Evolutionary conservation across 805 yeast species (phyloP).

Genomic region (Monosporozyma aerobia): DNA sequence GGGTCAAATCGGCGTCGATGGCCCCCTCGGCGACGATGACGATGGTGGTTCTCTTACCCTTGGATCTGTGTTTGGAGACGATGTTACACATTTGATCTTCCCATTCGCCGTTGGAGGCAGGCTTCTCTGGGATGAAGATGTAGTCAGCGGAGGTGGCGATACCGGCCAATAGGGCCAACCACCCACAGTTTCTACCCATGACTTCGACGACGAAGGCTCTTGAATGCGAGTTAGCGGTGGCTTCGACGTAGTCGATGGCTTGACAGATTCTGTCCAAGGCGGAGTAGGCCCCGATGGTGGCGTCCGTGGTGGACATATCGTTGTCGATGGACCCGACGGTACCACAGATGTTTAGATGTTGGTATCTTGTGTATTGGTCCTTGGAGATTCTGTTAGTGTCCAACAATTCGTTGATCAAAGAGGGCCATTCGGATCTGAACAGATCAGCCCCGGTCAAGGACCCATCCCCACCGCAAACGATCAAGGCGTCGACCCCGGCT

Average conservation of each 20-base stretch:
- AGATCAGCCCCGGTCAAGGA: constrained; percentile 75
- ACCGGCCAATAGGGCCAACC: constrained; percentile 79
- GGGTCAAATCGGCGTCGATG: constrained; percentile 55
- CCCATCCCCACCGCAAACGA: constrained; percentile 81
- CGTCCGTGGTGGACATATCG: constrained; percentile 78
- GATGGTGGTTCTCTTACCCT: constrained; percentile 70
- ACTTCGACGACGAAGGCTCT: constrained; percentile 80
- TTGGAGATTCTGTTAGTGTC: constrained; percentile 38
- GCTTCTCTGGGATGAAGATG: constrained; percentile 72
- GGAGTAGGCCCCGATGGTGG: constrained; percentile 76
- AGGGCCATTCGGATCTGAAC: constrained; percentile 71
- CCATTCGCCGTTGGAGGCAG: constrained; percentile 59
- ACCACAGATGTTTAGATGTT: constrained; percentile 60
- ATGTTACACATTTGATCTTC: constrained; percentile 56
- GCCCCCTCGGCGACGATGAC: constrained; percentile 85
- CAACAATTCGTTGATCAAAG: constrained; percentile 50
- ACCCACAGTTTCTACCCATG: constrained; percentile 87
- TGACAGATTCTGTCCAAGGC: constrained; percentile 66
- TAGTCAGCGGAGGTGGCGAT: constrained; percentile 73
- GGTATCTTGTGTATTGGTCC: constrained; percentile 39
- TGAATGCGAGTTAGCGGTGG: constrained; percentile 76
- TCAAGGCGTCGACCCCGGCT: constrained; percentile 67
- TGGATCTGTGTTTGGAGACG: constrained; percentile 51
- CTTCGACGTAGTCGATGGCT: constrained; percentile 69
- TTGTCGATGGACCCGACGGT: constrained; percentile 78